phyloP scores from a whole-genome alignment of 192 early-diverging fungal species.

The Backusella psychrophila region DNA sequence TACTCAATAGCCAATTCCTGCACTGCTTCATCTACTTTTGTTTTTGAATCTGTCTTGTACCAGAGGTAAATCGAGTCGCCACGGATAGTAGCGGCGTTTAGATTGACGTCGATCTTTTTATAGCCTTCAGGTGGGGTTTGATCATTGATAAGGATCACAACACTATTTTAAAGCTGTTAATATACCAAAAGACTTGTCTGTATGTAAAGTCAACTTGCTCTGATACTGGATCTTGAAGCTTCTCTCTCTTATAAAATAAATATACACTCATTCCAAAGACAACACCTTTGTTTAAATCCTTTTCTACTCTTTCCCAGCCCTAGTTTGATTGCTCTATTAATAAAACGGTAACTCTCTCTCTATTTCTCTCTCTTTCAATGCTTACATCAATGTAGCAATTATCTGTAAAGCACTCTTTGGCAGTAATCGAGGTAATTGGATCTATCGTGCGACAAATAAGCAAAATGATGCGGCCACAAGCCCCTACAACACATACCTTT shows the following conservation, averaged over 20 bases:
- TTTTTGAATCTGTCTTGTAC: constrained; percentile 15
- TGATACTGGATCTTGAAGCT: constrained; percentile 7
- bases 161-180: constrained; percentile 4
- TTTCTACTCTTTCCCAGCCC: constrained; percentile 29
- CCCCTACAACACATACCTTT: constrained; percentile 6
- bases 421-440: constrained; percentile 24
- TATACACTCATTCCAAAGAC: constrained; percentile 28
- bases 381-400: constrained; percentile 31
- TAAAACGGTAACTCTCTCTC: neutral
- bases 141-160: constrained; percentile 23
- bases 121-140: constrained; percentile 30
- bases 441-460: neutral
- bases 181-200: neutral
- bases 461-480: too few relatives aligned
- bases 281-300: constrained; percentile 24
- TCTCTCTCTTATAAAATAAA: constrained; percentile 21
- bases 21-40: constrained; percentile 5
- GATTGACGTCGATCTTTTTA: constrained; percentile 17
- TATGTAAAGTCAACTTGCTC: constrained; percentile 12
- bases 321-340: neutral
- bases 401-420: constrained; percentile 23
- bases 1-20: constrained; percentile 25
- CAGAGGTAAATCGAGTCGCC: constrained; percentile 23
- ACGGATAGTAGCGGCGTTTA: constrained; percentile 22
- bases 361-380: neutral